Evolutionary conservation across 495 filamentous ascomycete genomes (phyloP), one percentile per base, ranked within the genome.

Genomic region (Penicillium cinerascens): DNA sequence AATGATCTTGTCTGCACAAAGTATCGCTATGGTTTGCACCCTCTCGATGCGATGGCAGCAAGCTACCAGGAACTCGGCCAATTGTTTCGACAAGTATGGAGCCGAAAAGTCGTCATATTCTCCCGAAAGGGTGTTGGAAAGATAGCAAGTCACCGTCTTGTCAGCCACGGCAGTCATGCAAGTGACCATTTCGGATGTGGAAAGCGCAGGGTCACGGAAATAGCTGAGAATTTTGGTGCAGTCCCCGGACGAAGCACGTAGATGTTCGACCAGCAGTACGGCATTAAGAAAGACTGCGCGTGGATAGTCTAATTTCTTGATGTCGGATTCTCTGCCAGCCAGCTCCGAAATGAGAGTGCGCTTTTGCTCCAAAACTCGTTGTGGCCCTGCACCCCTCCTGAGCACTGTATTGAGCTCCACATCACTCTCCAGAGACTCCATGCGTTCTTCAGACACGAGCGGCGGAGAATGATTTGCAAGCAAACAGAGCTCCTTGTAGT

Each of bases 391-490:
- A 10, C 89, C 90, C 46, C 93, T 78, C 48, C 91, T 83, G 18
- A 98, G 79, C 11, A 97, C 87, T 8, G 88, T 92, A 60, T 97
- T 96, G 11, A 97, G 80, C 64, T 97, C 93, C 50, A 98, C 88
- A 58, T 96, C 93, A 62, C 89, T 96, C 71, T 98, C 93, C 6
- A 92, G 72, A 53, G 89, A 88, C 59, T 95, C 89, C 47, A 89
- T 86, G 52, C 88, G 82, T 55, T 89, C 84, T 61, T 95, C 90
- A 9, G 88, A 78, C 17, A 97, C 83, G 47, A 97, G 69, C 3
- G 95, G 87, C 20, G 86, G 87, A 6, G 90, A 95, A 65, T 95
- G 82, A 47, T 87, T 82, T 4, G 93, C 93, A 68, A 98, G 84
- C 41, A 86, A 74, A 26, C 86, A 80, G 18, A 98, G 74, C 55